Conservation (phyloP, 2,329 filamentous ascomycete genomes). For the Onygenales sp. region DNA sequence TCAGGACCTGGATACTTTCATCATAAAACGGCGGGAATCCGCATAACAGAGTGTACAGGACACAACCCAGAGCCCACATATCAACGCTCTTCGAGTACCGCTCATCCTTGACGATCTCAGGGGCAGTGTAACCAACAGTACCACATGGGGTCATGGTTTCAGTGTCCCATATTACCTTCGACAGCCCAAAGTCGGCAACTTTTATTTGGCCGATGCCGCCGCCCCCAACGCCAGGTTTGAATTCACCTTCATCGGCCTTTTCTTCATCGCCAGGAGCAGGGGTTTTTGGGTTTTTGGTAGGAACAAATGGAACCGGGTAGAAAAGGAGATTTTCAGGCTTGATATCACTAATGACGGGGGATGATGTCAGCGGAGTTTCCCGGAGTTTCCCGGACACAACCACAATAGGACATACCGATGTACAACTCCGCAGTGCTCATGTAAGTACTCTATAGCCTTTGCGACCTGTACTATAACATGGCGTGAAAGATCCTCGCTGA, state of each 20-base stretch:
- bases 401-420: constrained; percentile 62
- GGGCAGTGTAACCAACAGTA: constrained; percentile 94
- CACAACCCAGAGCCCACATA: constrained; percentile 98
- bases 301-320: constrained; percentile 72
- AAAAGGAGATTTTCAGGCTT: constrained; percentile 97
- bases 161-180: constrained; percentile 96
- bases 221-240: constrained; percentile 66
- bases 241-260: constrained; percentile 94
- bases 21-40: constrained; percentile 98
- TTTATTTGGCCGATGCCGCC: constrained; percentile 94
- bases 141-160: constrained; percentile 99
- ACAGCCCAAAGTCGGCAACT: constrained; percentile 94
- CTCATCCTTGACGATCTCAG: constrained; percentile 98
- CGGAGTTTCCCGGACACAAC: constrained; percentile 5
- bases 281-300: constrained; percentile 70
- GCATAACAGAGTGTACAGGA: constrained; percentile 91
- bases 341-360: constrained; percentile 60
- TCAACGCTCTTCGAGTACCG: constrained; percentile 97
- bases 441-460: constrained; percentile 85
- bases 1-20: constrained; percentile 92
- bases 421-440: constrained; percentile 90
- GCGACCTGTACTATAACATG: constrained; percentile 94
- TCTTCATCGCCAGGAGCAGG: constrained; percentile 85
- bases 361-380: constrained; percentile 24
- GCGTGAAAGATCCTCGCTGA: constrained; percentile 88